Evolutionary conservation across 1,284 basidiomycete genomes (phyloP), one percentile per base, ranked within the genome.

Genomic region (Moesziomyces aphidis): DNA sequence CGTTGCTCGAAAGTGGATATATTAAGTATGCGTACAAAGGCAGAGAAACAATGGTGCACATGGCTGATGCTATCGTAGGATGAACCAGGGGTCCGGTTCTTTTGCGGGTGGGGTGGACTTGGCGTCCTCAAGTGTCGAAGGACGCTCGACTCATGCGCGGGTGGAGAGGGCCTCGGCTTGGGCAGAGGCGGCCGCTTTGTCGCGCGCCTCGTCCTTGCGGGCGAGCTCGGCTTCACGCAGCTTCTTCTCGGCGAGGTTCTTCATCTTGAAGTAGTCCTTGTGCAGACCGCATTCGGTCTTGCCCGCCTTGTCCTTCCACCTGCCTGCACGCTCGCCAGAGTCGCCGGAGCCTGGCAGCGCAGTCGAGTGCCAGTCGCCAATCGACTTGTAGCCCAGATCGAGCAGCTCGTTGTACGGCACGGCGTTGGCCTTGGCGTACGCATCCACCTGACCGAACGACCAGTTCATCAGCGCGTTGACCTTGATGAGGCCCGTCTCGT

Each of bases 281-380:
- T 99, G 96, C 76, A 99, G 85, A 4, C 96, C 96, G 85, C 96
- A 99, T 86, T 98, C 96, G 2, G 93, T 93, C 89, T 98, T 98
- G 68, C 91, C 90, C 43, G 78, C 81, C 85, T 90, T 92, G 23
- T 93, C 93, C 45, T 91, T 91, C 96, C 96, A 99, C 61, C 96
- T 87, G 5, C 96, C 96, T 1, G 91, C 90, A 44, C 96, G 89
- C 86, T 99, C 96, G 77, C 95, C 91, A 17, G 61, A 55, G 15
- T 82, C 83, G 44, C 67, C 77, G 15, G 71, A 53, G 0, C 91
- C 91, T 19, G 85, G 82, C 31, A 90, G 89, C 0, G 74, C 87
- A 0, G 96, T 99, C 72, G 93, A 95, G 86, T 99, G 97, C 92
- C 94, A 96, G 86, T 99, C 96, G 10, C 96, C 96, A 70, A 99